Evolutionary conservation across 1,284 basidiomycete genomes (phyloP).

Genomic region (Anthracocystis setariae): DNA sequence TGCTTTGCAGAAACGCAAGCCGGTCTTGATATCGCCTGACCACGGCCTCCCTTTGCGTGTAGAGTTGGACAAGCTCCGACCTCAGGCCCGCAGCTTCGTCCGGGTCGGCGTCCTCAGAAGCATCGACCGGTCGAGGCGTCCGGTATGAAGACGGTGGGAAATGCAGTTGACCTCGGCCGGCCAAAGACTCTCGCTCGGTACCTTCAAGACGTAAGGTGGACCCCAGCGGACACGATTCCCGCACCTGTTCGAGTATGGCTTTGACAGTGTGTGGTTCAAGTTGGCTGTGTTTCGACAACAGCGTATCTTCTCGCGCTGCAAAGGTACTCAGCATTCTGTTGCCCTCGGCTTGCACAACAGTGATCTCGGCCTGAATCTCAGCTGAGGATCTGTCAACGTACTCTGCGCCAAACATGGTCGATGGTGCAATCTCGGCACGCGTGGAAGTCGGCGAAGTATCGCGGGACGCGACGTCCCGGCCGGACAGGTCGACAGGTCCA

Average conservation of each 20-base stretch:
- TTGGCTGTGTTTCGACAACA: slow-evolving; percentile 27
- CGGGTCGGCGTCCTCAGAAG: neutral
- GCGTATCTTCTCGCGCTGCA: slow-evolving; percentile 37
- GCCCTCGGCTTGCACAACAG: slow-evolving; percentile 53
- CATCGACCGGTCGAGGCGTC: neutral
- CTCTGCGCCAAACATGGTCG: slow-evolving; percentile 45
- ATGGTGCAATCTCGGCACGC: slow-evolving; percentile 27
- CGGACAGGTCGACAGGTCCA: neutral
- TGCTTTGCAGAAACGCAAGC: slow-evolving; percentile 51
- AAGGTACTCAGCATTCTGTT: slow-evolving; percentile 52
- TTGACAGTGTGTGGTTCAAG: slow-evolving; percentile 16
- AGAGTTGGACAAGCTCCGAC: slow-evolving; percentile 37
- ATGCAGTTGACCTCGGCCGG: neutral
- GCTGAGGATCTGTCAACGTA: slow-evolving; percentile 41
- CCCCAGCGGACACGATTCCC: slow-evolving; percentile 11
- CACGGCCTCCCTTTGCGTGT: slow-evolving; percentile 35
- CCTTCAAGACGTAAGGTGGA: slow-evolving; percentile 6
- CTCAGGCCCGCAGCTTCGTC: slow-evolving; percentile 23
- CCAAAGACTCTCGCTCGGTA: neutral
- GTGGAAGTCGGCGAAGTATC: slow-evolving; percentile 17
- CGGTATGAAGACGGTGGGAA: slow-evolving; percentile 36
- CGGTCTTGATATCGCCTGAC: slow-evolving; percentile 53
- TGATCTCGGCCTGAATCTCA: slow-evolving; percentile 58
- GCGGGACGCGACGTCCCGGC: neutral
- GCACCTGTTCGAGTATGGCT: slow-evolving; percentile 8